phyloP scores from a whole-genome alignment of 139 green algal species.

The Tetratostichococcus sp. region DNA sequence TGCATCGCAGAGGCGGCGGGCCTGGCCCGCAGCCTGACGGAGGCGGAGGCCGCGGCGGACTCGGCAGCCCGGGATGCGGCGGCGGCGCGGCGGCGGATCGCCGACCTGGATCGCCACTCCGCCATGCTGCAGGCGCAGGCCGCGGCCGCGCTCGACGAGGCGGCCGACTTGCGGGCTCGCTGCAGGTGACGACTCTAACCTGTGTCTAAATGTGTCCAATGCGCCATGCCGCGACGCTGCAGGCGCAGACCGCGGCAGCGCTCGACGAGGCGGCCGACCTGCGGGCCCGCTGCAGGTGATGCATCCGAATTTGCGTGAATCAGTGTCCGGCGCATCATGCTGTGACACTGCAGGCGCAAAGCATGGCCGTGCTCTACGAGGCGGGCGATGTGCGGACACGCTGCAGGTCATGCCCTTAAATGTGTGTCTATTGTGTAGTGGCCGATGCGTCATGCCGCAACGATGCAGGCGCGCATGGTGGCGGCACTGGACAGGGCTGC shows the following conservation, averaged over 20 bases:
- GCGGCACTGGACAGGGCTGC: too few species aligned
- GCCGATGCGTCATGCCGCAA: too few species aligned
- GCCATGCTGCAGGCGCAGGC: not conserved
- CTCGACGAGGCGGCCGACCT: not conserved
- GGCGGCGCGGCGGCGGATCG: too few species aligned
- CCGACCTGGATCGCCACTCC: not conserved
- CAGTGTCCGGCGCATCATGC: too few species aligned
- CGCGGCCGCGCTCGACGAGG: not conserved
- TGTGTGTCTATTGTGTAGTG: too few species aligned
- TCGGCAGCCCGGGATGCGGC: not conserved
- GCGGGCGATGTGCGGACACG: too few species aligned
- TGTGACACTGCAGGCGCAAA: too few species aligned
- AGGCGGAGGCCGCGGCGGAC: not conserved
- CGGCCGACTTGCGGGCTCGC: not conserved
- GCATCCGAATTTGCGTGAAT: too few species aligned
- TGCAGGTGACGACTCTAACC: not conserved
- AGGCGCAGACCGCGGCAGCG: not conserved
- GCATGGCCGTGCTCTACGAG: too few species aligned
- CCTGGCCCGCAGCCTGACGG: not conserved
- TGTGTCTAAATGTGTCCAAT: too few species aligned
- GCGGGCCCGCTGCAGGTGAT: not conserved
- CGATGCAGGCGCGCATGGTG: too few species aligned
- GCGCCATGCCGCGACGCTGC: not conserved
- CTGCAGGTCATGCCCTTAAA: too few species aligned
- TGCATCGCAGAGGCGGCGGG: not conserved